These are phyloP conservation scores for Coniochaeta hoffmannii DNA, from an alignment of 2,329 filamentous ascomycete genomes.

Conservation along the genomic window DNA sequence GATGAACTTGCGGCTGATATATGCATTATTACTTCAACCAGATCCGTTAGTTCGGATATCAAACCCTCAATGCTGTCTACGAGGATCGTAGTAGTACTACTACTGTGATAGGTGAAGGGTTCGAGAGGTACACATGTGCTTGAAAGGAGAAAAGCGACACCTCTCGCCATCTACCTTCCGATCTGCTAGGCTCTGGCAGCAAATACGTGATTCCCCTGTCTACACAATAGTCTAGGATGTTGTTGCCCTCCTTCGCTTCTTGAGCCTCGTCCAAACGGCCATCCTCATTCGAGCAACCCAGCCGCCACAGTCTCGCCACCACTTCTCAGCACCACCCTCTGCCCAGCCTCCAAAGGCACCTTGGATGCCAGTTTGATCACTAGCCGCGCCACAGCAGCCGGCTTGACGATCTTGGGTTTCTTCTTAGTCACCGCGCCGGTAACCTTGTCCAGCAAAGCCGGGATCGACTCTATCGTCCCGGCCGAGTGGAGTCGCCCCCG, in stretches of 20 bases:
- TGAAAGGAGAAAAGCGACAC: no score
- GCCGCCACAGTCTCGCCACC: conserved; percentile 82
- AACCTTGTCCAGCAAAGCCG: conserved; percentile 70
- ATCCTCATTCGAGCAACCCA: conserved; percentile 68
- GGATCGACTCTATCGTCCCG: conserved; percentile 64
- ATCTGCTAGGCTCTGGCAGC: no score
- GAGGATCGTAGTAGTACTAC: no score
- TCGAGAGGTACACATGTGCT: no score
- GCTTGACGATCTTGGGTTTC: conserved; percentile 76
- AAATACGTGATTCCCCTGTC: no score
- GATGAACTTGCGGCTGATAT: neutral
- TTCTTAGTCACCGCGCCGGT: conserved; percentile 72
- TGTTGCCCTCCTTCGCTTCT: neutral
- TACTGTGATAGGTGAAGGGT: no score
- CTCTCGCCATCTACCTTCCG: no score
- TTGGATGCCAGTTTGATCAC: conserved; percentile 65
- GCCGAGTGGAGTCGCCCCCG: conserved; percentile 73
- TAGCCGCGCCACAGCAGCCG: conserved; percentile 69
- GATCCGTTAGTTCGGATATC: neutral
- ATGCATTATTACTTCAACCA: neutral
- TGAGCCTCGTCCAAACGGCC: neutral
- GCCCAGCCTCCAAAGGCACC: conserved; percentile 73
- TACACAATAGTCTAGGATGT: neutral
- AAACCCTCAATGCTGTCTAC: neutral
- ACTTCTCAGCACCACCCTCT: conserved; percentile 72